phyloP scores from a whole-genome alignment of 2,329 filamentous ascomycete genomes.

The Sphaerostilbella broomeana region DNA sequence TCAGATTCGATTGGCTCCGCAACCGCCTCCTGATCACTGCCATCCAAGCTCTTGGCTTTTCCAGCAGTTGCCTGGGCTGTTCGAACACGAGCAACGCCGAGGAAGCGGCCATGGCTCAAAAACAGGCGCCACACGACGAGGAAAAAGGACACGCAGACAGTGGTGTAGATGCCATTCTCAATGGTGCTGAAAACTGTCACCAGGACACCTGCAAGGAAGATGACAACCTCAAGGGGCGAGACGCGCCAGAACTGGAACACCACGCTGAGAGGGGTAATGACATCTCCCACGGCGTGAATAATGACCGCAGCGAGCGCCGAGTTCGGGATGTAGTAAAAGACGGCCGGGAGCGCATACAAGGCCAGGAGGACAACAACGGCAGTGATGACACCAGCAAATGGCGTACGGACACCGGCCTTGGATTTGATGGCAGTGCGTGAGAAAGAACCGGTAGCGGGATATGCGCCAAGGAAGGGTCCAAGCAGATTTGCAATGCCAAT shows the following conservation, averaged over 20 bases:
- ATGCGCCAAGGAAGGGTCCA: constrained; percentile 72
- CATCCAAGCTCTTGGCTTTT: constrained; percentile 39
- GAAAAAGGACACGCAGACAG: constrained; percentile 62
- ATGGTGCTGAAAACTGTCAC: constrained; percentile 77
- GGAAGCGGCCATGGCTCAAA: constrained; percentile 70
- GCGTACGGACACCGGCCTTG: constrained; percentile 85
- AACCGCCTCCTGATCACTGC: constrained; percentile 21
- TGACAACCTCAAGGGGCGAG: constrained; percentile 71
- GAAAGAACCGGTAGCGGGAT: constrained; percentile 85
- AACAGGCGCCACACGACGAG: constrained; percentile 71
- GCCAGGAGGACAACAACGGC: constrained; percentile 75
- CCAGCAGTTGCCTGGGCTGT: constrained; percentile 61
- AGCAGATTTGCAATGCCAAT: constrained; percentile 71
- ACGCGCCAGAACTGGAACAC: constrained; percentile 87
- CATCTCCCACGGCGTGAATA: constrained; percentile 81
- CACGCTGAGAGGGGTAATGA: constrained; percentile 75
- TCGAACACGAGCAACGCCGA: constrained; percentile 74
- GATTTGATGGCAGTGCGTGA: constrained; percentile 88
- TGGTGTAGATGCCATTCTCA: constrained; percentile 81
- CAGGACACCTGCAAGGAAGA: constrained; percentile 80
- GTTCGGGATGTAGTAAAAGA: constrained; percentile 86
- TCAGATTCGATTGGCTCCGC: constrained; percentile 41
- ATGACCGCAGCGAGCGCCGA: constrained; percentile 74
- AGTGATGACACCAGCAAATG: constrained; percentile 79
- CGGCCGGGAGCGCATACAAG: constrained; percentile 71